Evolutionary conservation across 495 filamentous ascomycete species (phyloP).

Genomic region (Cercophora scortea): DNA sequence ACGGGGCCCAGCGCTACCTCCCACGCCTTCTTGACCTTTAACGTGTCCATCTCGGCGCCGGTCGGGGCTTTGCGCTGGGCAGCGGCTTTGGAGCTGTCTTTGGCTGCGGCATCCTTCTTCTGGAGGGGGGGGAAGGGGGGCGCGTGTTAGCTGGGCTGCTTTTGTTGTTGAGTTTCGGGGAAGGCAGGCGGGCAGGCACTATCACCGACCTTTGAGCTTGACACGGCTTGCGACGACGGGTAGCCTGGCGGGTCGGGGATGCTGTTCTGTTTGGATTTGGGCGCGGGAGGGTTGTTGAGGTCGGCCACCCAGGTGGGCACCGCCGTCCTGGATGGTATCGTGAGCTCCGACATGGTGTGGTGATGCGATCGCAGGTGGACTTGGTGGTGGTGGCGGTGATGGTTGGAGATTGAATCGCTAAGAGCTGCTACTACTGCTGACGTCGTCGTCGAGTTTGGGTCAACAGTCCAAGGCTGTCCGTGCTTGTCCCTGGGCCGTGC

Average conservation of each 20-base stretch:
- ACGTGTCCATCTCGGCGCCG: constrained; percentile 75
- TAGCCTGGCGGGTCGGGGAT: constrained; percentile 88
- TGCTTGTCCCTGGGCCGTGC: neutral
- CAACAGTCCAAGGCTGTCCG: no score
- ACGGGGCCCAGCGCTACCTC: constrained; percentile 90
- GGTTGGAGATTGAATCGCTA: no score
- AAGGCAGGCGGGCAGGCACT: neutral
- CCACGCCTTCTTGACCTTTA: constrained; percentile 99
- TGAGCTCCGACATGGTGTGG: constrained; percentile 1
- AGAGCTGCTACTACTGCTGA: no score
- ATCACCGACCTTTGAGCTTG: constrained; percentile 51
- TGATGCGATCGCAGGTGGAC: no score
- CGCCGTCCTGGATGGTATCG: constrained; percentile 17
- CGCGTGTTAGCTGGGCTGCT: no score
- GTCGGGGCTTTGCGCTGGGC: constrained; percentile 50
- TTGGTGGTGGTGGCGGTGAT: no score
- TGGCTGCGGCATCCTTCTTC: neutral
- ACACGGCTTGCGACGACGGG: constrained; percentile 42
- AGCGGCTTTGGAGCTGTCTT: constrained; percentile 35
- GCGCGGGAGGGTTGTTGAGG: constrained; percentile 57
- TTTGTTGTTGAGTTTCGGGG: neutral
- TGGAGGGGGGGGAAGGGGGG: no score
- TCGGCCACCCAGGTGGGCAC: constrained; percentile 72
- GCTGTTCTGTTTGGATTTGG: constrained; percentile 46
- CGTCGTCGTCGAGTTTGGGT: no score